phyloP scores from a whole-genome alignment of 176 grass and related monocot species.

The Cocos nucifera region DNA sequence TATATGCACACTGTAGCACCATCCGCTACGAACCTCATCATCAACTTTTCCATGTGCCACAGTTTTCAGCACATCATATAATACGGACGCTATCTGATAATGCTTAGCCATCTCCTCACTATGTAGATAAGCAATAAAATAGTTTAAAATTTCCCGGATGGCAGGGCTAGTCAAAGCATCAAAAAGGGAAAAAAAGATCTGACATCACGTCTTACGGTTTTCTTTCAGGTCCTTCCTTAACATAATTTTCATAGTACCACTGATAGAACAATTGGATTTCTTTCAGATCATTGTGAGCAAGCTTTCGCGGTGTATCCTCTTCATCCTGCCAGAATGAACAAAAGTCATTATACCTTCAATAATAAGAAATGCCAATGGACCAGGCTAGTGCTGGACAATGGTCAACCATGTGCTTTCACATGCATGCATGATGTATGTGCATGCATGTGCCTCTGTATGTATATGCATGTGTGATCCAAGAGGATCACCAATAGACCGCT shows the following conservation, averaged over 20 bases:
- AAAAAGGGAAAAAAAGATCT: no score
- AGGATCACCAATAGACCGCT: no score
- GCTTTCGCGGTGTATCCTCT: constrained; percentile 19
- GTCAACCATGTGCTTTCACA: no score
- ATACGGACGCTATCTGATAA: constrained; percentile 64
- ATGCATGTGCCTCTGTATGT: no score
- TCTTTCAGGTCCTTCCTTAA: constrained; percentile 29
- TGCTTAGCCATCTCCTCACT: constrained; percentile 75
- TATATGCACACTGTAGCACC: not conserved
- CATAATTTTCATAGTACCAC: constrained; percentile 37
- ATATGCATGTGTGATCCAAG: no score
- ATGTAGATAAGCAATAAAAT: not conserved
- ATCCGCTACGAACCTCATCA: constrained; percentile 29
- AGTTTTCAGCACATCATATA: constrained; percentile 79
- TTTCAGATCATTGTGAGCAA: constrained; percentile 40
- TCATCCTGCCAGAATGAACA: constrained; percentile 47
- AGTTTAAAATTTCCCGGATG: not conserved
- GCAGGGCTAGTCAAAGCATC: no score
- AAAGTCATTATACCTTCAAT: no score
- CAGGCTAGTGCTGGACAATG: no score
- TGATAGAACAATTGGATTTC: constrained; percentile 75
- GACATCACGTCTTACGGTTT: constrained; percentile 51
- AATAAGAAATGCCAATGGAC: no score
- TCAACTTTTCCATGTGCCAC: constrained; percentile 33
- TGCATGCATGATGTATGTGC: no score